Conservation (phyloP, 202 grass and related monocot species). For the Eragrostis tef region DNA sequence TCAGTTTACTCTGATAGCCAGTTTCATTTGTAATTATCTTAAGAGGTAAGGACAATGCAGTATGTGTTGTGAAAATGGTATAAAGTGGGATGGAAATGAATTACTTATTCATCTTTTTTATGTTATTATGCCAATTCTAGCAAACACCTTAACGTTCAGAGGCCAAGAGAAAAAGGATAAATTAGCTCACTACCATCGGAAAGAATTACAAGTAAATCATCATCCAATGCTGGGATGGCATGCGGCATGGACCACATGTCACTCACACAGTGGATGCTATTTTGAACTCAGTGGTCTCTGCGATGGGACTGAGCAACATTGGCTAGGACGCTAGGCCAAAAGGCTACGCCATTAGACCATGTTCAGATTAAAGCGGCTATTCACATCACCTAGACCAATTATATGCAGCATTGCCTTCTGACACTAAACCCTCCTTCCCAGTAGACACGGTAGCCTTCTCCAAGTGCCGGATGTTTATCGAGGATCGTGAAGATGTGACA, state of each 20-base stretch:
- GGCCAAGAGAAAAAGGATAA: not conserved
- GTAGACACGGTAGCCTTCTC: slow-evolving; percentile 99
- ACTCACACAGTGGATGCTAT: not conserved
- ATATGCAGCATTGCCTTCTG: slow-evolving; percentile 99
- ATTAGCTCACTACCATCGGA: not conserved
- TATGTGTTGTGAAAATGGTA: not conserved
- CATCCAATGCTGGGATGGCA: slow-evolving; percentile 15
- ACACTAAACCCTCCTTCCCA: slow-evolving; percentile 92
- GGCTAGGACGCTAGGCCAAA: not conserved
- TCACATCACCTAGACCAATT: slow-evolving; percentile 86
- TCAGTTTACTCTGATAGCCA: not conserved
- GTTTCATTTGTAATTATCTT: slow-evolving; percentile 15
- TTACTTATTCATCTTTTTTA: not conserved
- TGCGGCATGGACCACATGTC: not conserved
- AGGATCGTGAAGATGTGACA: slow-evolving; percentile 96
- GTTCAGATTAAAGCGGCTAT: slow-evolving; percentile 31
- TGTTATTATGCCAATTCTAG: not conserved
- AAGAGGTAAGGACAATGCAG: not conserved
- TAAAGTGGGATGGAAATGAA: not conserved
- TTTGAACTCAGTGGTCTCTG: not conserved
- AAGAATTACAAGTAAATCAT: not conserved
- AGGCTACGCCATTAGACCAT: slow-evolving; percentile 17
- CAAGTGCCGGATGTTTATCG: slow-evolving; percentile 95
- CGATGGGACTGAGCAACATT: not conserved
- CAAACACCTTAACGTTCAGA: not conserved